phyloP scores from a whole-genome alignment of 371 early-diverging fungal genomes.

The Apophysomyces ossiformis region DNA sequence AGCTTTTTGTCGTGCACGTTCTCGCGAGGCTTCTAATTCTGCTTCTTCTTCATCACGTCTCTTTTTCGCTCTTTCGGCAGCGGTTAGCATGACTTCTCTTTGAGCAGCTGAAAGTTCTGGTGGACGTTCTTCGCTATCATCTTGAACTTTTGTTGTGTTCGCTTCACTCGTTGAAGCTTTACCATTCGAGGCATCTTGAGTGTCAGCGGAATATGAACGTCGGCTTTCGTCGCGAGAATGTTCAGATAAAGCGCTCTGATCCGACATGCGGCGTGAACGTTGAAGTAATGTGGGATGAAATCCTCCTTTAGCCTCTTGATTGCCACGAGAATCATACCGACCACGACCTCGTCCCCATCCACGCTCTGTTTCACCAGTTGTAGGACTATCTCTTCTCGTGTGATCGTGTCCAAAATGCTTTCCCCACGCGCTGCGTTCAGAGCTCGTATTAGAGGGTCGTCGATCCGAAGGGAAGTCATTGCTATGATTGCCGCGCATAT shows the following conservation, averaged over 20 bases:
- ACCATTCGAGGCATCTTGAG: slow-evolving; percentile 15
- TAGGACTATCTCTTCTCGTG: neutral
- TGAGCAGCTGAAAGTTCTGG: slow-evolving; percentile 41
- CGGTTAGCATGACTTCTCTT: slow-evolving; percentile 46
- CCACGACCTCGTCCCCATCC: slow-evolving; percentile 10
- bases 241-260: slow-evolving; percentile 22
- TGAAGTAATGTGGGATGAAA: slow-evolving; percentile 33
- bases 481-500: neutral
- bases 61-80: slow-evolving; percentile 55
- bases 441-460: neutral
- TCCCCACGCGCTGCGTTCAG: neutral
- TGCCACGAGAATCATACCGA: slow-evolving; percentile 14
- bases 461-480: neutral
- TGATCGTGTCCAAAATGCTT: slow-evolving; percentile 5
- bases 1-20: slow-evolving; percentile 53
- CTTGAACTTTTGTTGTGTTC: neutral
- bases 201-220: too few species aligned
- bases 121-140: slow-evolving; percentile 12
- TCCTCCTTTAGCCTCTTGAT: slow-evolving; percentile 17
- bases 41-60: slow-evolving; percentile 55
- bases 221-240: slow-evolving; percentile 19
- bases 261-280: slow-evolving; percentile 39
- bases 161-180: neutral
- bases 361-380: neutral
- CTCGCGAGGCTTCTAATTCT: slow-evolving; percentile 44